phyloP scores from a whole-genome alignment of 139 green algal species.

The Trebouxia sp. region DNA sequence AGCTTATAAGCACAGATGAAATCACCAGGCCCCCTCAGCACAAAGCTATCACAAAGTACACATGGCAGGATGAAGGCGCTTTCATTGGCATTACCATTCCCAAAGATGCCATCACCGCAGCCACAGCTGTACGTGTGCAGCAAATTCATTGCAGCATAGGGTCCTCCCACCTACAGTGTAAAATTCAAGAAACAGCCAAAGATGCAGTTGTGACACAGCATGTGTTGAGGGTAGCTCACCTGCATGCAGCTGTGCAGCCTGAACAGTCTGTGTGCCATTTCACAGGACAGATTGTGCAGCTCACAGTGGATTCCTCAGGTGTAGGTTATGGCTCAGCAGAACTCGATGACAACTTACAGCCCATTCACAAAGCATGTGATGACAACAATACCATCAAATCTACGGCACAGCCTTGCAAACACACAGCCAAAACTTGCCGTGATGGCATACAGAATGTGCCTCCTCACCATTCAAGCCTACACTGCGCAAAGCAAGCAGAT shows the following conservation, averaged over 20 bases:
- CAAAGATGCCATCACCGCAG: neutral
- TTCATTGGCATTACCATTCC: neutral
- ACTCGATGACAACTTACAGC: too few relatives aligned
- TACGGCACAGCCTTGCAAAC: too few relatives aligned
- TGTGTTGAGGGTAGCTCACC: neutral
- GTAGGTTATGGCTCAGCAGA: too few relatives aligned
- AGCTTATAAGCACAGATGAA: neutral
- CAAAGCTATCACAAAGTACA: slow-evolving; percentile 4
- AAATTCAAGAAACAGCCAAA: neutral
- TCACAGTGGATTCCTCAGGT: too few relatives aligned
- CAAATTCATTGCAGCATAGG: neutral
- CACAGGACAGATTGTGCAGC: neutral
- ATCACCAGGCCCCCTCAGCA: neutral
- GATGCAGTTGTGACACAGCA: neutral
- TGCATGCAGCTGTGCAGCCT: neutral
- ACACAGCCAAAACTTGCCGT: too few relatives aligned
- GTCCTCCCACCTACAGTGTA: neutral
- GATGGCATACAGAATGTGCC: too few relatives aligned
- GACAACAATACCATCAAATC: too few relatives aligned
- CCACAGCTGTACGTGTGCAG: neutral
- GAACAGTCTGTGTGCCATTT: neutral
- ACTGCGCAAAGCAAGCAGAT: too few relatives aligned
- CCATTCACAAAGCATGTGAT: too few relatives aligned
- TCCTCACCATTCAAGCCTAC: too few relatives aligned
- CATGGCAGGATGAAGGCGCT: neutral